Evolutionary conservation across 2,329 filamentous ascomycete species (phyloP).

Genomic region (Biscogniauxia sp.): DNA sequence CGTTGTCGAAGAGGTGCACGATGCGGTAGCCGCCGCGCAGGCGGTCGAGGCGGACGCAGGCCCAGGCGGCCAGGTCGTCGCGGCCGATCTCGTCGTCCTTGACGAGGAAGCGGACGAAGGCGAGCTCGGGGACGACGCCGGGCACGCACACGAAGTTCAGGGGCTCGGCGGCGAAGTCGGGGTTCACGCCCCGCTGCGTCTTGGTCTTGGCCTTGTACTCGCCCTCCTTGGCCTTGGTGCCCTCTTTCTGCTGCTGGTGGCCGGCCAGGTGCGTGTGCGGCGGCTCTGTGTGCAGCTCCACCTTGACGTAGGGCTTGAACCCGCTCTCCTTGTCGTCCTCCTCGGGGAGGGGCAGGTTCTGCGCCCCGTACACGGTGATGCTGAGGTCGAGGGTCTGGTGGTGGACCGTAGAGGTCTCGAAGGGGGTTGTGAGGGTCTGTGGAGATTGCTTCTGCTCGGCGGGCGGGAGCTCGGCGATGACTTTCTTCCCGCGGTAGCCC

Average conservation of each 20-base stretch:
- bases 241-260: constrained; percentile 33
- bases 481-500: constrained; percentile 44
- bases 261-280: constrained; percentile 25
- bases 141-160: constrained; percentile 55
- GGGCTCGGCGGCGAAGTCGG: constrained; percentile 60
- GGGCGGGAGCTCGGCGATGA: constrained; percentile 9
- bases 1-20: constrained; percentile 69
- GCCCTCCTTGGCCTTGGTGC: constrained; percentile 54
- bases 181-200: constrained; percentile 55
- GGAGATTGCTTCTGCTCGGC: no score
- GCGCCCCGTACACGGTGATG: constrained; percentile 73
- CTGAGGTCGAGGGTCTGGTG: constrained; percentile 65
- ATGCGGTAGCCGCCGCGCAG: constrained; percentile 74
- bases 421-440: constrained; percentile 9
- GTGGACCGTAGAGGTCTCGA: constrained; percentile 34
- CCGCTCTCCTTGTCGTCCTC: constrained; percentile 48
- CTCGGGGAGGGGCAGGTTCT: constrained; percentile 67
- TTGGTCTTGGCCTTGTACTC: constrained; percentile 59
- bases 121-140: constrained; percentile 64
- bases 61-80: constrained; percentile 83
- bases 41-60: constrained; percentile 81
- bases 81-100: constrained; percentile 80
- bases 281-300: constrained; percentile 75
- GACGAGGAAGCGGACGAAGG: constrained; percentile 79
- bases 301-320: constrained; percentile 79